Base-by-base conservation (phyloP, 352 stramenopile species). In the Aphanomyces invadans region DNA sequence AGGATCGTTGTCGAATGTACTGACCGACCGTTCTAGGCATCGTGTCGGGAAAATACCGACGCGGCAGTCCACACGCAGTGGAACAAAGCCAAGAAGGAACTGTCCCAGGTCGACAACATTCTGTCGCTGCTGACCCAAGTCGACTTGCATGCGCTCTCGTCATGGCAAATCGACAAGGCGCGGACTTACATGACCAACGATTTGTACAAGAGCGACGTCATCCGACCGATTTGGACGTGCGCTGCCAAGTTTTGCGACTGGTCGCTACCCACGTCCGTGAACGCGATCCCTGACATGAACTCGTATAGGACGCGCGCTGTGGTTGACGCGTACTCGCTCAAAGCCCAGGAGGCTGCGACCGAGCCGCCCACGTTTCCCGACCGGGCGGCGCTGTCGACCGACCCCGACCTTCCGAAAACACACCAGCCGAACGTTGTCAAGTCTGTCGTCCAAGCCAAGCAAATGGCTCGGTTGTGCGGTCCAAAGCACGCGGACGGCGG, bases 171-270 rank as follows among this genome's bases (percentile, higher is more conserved):
- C 1, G 54, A 79, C 39, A 70, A 74, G 36, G 74, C 74, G 11
- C 76, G 78, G n/a, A 62, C 71, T 0, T 79, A 91, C 23, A 75
- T 79, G 51, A 70, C 78, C 0, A 93, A 95, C 62, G 72, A 79
- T 3, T 71, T 91, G 1, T 95, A 93, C 57, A 73, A 76, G 9
- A 73, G 82, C 1, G 61, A 59, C 1, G 74, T 87, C 38, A 85
- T 97, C 19, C 73, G 68, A 0, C 80, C 86, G 5, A 87, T 97
- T 61, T 96, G 87, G 70, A 83, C 77, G 4, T 92, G 87, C 38
- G 89, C 90, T 0, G 87, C 86, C 1, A 81, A 83, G 29, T 91
- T 97, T 51, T 97, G 90, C 62, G 88, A 92, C n/a, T 97, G 89
- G 84, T n/a, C n/a, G n/a, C n/a, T 87, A 70, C 2, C 10, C 11